Percentiles rank a stretch among this genome's conserved stretches.
phyloP scores from a whole-genome alignment of 345 rosid species.

The Gossypium thurberi region DNA sequence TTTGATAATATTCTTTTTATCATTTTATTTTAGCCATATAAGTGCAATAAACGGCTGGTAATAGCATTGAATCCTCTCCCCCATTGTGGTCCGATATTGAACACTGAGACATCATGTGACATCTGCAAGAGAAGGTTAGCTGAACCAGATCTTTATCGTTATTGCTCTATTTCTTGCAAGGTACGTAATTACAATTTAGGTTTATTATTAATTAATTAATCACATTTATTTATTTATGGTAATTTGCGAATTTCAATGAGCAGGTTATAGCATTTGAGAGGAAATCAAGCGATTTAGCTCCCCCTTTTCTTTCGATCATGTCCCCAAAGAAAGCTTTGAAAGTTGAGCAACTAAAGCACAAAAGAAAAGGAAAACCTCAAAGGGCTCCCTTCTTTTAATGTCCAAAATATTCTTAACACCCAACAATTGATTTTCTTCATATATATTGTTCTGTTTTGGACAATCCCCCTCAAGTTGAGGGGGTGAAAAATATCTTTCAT shows the following conservation, averaged over 20 bases:
- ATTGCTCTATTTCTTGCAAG: conserved; percentile 46
- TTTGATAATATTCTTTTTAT: no score
- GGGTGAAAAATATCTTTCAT: no score
- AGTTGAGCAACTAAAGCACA: conserved; percentile 11
- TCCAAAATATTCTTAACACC: background rate
- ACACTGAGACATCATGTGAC: conserved; percentile 18
- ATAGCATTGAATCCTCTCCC: conserved; percentile 40
- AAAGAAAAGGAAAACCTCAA: conserved; percentile 15
- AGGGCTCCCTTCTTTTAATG: conserved; percentile 15
- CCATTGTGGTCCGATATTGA: conserved; percentile 22
- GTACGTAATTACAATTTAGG: conserved; percentile 13
- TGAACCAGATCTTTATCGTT: conserved; percentile 26
- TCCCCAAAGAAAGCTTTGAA: background rate
- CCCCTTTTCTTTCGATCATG: conserved; percentile 3
- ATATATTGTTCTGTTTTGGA: background rate
- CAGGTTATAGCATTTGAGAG: conserved; percentile 17
- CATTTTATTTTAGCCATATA: conserved; percentile 26
- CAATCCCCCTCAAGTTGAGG: background rate
- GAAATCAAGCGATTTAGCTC: background rate
- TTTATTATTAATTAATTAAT: background rate
- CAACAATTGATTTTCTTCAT: background rate
- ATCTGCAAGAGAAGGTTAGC: conserved; percentile 29
- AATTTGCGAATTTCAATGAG: background rate
- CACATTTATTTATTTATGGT: no score
- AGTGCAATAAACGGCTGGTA: conserved; percentile 39